Evolutionary conservation across 1,284 basidiomycete species (phyloP).

Genomic region (Singerocomus inundabilis): DNA sequence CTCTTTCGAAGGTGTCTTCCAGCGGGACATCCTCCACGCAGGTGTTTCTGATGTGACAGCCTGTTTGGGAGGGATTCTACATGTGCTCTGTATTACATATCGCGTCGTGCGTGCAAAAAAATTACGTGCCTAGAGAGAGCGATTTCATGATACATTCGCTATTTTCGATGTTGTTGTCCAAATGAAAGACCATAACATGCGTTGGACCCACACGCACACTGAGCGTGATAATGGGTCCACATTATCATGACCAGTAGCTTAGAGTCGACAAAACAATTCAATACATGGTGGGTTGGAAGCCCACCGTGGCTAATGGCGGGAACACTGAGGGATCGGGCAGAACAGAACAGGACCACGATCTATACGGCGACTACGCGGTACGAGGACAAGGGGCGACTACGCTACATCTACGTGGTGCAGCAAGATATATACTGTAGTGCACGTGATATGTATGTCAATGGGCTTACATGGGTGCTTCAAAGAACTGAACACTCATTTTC

Average conservation of each 20-base stretch:
- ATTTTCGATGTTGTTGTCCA: background rate
- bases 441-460: too few species aligned
- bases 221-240: background rate
- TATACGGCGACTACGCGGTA: too few species aligned
- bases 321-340: too few species aligned
- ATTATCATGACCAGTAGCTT: background rate
- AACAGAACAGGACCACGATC: too few species aligned
- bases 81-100: conserved; percentile 56
- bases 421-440: too few species aligned
- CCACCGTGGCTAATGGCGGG: too few species aligned
- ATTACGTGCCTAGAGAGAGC: conserved; percentile 52
- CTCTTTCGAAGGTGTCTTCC: conserved; percentile 16
- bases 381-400: too few species aligned
- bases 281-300: too few species aligned
- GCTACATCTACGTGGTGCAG: too few species aligned
- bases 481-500: conserved; percentile 18
- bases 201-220: background rate
- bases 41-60: conserved; percentile 35
- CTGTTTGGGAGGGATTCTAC: conserved; percentile 39
- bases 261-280: background rate
- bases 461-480: conserved; percentile 18
- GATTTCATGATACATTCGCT: conserved; percentile 25
- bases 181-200: background rate
- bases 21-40: conserved; percentile 49
- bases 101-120: conserved; percentile 52